phyloP scores from a whole-genome alignment of 306 rosid genomes.

The Hippophae rhamnoides region DNA sequence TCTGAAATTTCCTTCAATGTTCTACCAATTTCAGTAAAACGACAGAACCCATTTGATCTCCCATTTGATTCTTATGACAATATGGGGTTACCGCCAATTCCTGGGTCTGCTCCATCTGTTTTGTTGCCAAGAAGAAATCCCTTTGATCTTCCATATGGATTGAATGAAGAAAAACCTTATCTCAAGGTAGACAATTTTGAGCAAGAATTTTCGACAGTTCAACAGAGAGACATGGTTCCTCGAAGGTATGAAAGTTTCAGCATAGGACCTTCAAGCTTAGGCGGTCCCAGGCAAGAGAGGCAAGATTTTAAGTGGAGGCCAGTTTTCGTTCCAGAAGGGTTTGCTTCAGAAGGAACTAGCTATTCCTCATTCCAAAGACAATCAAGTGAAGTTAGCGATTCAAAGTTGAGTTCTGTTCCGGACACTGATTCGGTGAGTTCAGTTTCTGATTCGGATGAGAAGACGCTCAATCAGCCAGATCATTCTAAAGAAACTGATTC shows the following conservation, averaged over 20 bases:
- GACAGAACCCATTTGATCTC: slow-evolving; percentile 73
- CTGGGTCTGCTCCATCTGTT: slow-evolving; percentile 95
- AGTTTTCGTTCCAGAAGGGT: slow-evolving; percentile 50
- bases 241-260: slow-evolving; percentile 83
- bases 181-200: slow-evolving; percentile 64
- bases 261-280: slow-evolving; percentile 53
- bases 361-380: slow-evolving; percentile 56
- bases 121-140: slow-evolving; percentile 80
- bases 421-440: slow-evolving; percentile 80
- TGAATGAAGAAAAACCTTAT: slow-evolving; percentile 87
- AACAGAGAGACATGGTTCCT: slow-evolving; percentile 55
- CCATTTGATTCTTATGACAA: slow-evolving; percentile 48
- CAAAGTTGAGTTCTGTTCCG: slow-evolving; percentile 82
- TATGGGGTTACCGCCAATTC: slow-evolving; percentile 78
- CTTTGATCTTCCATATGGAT: slow-evolving; percentile 79
- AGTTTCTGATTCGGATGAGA: slow-evolving; percentile 54
- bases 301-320: slow-evolving; percentile 64
- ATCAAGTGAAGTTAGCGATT: slow-evolving; percentile 64
- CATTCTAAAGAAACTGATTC: slow-evolving; percentile 40
- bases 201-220: slow-evolving; percentile 48
- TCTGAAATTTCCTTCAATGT: slow-evolving; percentile 54
- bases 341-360: slow-evolving; percentile 66
- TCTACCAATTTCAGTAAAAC: slow-evolving; percentile 47
- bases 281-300: slow-evolving; percentile 41
- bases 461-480: slow-evolving; percentile 47